Evolutionary conservation across 1,284 basidiomycete genomes (phyloP).

Genomic region (Malassezia obtusa): DNA sequence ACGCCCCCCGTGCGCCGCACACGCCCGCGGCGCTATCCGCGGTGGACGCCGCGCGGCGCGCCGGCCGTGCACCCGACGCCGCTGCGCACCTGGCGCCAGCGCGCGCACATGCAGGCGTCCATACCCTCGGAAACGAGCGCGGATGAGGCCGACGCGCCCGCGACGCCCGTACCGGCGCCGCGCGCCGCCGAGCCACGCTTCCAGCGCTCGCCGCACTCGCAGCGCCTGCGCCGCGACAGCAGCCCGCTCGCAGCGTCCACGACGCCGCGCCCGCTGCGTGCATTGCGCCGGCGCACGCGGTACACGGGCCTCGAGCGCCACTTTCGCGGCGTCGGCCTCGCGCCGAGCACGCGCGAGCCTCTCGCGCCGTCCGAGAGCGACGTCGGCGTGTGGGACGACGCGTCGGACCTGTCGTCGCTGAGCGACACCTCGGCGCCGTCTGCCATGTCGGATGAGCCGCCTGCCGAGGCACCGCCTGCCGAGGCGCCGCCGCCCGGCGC

Average conservation of each 20-base stretch:
- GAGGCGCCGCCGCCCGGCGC: too few relatives aligned
- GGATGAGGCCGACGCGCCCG: too few relatives aligned
- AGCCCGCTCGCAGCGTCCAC: background rate
- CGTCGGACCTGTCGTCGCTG: background rate
- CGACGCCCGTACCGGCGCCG: too few relatives aligned
- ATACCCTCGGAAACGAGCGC: background rate
- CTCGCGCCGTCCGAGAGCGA: background rate
- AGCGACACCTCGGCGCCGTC: background rate
- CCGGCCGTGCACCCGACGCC: background rate
- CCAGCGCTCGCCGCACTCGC: constrained; percentile 12
- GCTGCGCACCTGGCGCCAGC: constrained; percentile 3
- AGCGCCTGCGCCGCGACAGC: constrained; percentile 8
- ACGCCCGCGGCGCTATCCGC: background rate
- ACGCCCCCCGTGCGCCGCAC: background rate
- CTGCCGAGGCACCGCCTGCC: too few relatives aligned
- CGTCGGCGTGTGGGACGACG: background rate
- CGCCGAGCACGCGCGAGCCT: background rate
- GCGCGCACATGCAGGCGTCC: background rate
- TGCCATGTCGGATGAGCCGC: background rate
- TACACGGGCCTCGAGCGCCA: background rate
- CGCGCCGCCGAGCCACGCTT: background rate
- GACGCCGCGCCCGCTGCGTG: background rate
- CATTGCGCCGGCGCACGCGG: background rate
- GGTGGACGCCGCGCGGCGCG: background rate
- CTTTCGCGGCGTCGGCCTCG: background rate